Evolutionary conservation across 805 yeast genomes (phyloP), one percentile per base, ranked within the genome.

Genomic region (Schizosaccharomyces lindneri): DNA sequence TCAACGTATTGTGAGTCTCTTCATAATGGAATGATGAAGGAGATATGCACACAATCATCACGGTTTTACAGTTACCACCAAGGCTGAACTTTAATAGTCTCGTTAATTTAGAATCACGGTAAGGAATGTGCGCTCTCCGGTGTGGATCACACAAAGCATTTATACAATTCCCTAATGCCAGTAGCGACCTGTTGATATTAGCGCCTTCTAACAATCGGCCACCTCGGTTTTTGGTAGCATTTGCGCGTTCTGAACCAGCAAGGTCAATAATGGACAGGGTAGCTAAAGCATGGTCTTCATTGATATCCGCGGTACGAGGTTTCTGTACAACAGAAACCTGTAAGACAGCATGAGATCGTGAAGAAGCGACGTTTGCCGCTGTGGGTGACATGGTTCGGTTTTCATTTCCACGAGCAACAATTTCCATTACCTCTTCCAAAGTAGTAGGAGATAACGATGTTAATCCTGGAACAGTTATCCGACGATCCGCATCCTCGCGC

Each of bases 151-250:
- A 80, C 48, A 87, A 74, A 0, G 90, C 81, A 65, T 79, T 76
- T 11, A 90, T 89, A 1, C 93, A 97, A 71, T 88, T 95, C 2
- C 96, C 95, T n/a, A 90, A 74, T 62, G 88, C 79, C 65, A 96
- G 85, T 59, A 90, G 75, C 5, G 96, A 87, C 70, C 81, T 85
- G 71, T 90, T 90, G 63, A 90, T 90, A 7, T 87, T 79, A 67
- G 85, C 90, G 0, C 97, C 89, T 70, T 90, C 98, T 64, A 79
- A 79, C 31, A 90, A 73, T 60, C 97, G 72, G 15, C 82, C 85
- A 0, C 97, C 97, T 1, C 79, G 78, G 0, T 81, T 94, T 67
- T 82, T 85, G 0, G 95, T 85, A 17, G 79, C 76, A 11, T 81
- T 71, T 17, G 88, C 74, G 63, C 97, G 76, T 73, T 90, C 98